Conservation (phyloP, 1,284 basidiomycete species). For the Takashimella koratensis region DNA sequence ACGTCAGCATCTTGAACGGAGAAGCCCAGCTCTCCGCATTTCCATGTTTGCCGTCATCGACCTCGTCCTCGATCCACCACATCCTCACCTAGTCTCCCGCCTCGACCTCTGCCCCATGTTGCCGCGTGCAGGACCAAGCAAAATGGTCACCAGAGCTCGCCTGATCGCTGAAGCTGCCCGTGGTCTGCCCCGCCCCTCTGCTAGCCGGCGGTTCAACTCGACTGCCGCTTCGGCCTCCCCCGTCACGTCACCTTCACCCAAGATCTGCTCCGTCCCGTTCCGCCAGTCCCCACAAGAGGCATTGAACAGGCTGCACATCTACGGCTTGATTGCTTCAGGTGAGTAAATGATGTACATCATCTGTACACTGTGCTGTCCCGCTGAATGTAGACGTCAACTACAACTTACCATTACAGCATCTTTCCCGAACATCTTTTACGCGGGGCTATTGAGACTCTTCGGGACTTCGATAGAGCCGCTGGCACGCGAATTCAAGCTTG, state of each 20-base stretch:
- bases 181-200: not conserved
- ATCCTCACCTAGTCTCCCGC: too few species aligned
- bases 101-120: too few species aligned
- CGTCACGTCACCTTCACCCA: conserved; percentile 17
- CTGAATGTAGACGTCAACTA: too few species aligned
- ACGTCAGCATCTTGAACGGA: too few species aligned
- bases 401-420: too few species aligned
- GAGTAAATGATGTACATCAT: conserved; percentile 7
- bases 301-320: conserved; percentile 17
- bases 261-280: conserved; percentile 33
- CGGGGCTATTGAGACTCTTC: conserved; percentile 31
- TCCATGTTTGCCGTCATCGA: too few species aligned
- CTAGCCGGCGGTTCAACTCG: not conserved
- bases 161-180: not conserved
- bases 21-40: too few species aligned
- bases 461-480: conserved; percentile 22
- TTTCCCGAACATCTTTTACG: conserved; percentile 26
- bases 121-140: not conserved
- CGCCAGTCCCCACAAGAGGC: conserved; percentile 20
- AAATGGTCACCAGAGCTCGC: not conserved
- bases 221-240: conserved; percentile 1
- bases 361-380: too few species aligned
- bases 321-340: conserved; percentile 25
- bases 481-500: conserved; percentile 32
- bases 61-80: too few species aligned